Evolutionary conservation across 192 early-diverging fungal species (phyloP).

Genomic region (Neocallimastix lanati): DNA sequence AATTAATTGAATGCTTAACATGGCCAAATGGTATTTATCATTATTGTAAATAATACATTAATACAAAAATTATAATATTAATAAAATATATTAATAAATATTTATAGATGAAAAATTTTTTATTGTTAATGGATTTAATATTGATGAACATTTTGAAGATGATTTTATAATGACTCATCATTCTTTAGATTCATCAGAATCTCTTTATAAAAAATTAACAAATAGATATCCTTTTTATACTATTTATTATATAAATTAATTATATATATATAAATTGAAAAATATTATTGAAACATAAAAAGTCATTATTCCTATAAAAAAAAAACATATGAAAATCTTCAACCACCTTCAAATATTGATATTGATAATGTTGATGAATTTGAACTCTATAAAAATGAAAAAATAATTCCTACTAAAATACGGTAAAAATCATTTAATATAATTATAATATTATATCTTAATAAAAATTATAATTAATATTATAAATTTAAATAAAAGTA

Average conservation of each 20-base stretch:
- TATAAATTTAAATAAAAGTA: too few species aligned
- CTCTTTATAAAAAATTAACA: conserved; percentile 6
- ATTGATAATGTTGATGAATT: background rate
- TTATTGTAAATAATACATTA: too few species aligned
- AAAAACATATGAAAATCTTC: background rate
- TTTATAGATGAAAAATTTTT: background rate
- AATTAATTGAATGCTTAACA: background rate
- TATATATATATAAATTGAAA: too few species aligned
- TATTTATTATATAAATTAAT: too few species aligned
- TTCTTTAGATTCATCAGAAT: conserved; percentile 28
- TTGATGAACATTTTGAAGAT: conserved; percentile 1
- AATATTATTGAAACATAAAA: too few species aligned
- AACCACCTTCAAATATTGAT: background rate
- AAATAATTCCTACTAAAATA: background rate
- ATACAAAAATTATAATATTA: too few species aligned
- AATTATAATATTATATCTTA: too few species aligned
- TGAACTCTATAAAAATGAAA: background rate
- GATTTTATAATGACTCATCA: conserved; percentile 31
- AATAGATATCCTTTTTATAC: background rate
- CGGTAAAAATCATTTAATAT: too few species aligned
- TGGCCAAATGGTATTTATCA: background rate
- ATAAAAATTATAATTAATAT: too few species aligned
- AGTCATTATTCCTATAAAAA: too few species aligned
- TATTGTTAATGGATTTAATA: background rate
- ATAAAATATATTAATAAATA: too few species aligned